Conservation (phyloP, 305 asterid genomes). For the Plantago coronopus region DNA sequence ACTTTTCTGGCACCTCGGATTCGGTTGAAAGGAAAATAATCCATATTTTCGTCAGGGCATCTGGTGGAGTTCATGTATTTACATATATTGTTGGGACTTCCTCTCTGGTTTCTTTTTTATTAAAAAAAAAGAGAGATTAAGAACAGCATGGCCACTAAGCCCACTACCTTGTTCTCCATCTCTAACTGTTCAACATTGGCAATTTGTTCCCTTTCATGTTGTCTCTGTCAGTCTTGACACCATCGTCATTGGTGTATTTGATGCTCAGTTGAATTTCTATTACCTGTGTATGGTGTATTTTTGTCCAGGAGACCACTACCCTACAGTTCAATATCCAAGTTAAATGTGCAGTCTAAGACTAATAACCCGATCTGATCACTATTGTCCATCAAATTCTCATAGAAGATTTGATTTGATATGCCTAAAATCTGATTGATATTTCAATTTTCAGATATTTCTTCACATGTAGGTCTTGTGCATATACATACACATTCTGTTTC, state of each 20-base stretch:
- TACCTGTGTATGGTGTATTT: background rate
- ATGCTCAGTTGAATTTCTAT: no score
- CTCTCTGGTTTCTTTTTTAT: background rate
- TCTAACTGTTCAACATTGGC: background rate
- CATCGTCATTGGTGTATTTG: no score
- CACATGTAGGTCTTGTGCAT: conserved; percentile 1
- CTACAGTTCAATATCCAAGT: background rate
- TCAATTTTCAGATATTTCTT: background rate
- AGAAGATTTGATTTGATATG: background rate
- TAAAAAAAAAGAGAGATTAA: no score
- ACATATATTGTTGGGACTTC: background rate
- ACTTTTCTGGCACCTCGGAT: background rate
- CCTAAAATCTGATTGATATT: background rate
- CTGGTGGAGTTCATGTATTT: background rate
- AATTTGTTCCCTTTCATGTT: background rate
- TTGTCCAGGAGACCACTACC: conserved; percentile 1
- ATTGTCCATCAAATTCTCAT: background rate
- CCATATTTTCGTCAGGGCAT: conserved; percentile 1
- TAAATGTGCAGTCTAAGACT: background rate
- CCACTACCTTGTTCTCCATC: background rate
- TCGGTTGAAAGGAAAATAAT: background rate
- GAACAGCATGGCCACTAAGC: background rate
- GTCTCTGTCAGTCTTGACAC: background rate
- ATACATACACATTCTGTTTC: background rate
- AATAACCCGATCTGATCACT: background rate